A percentile compares a stretch with the other conserved stretches of the same genome.
Evolutionary conservation across 768 basidiomycete genomes (phyloP).

Genomic region (Amanita phalloides): DNA sequence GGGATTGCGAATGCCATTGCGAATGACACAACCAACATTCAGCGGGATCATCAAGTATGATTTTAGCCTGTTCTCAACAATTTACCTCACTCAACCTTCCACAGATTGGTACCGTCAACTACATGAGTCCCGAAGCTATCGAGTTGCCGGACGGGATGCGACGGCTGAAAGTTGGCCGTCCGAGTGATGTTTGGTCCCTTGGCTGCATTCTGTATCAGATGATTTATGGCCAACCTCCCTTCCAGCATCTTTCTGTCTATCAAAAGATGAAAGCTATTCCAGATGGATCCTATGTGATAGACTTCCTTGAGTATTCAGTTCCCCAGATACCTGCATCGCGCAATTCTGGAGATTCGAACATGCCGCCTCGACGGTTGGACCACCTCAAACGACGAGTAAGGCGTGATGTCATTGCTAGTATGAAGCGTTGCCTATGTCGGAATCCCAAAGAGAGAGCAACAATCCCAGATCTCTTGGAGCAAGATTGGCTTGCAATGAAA

Average conservation of each 20-base stretch:
- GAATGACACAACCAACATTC: slow-evolving; percentile 97
- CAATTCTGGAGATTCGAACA: slow-evolving; percentile 17
- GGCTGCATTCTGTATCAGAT: slow-evolving; percentile 98
- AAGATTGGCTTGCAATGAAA: slow-evolving; percentile 67
- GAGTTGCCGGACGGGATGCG: slow-evolving; percentile 81
- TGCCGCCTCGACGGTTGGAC: slow-evolving; percentile 48
- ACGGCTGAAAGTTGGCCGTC: slow-evolving; percentile 87
- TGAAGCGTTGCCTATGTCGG: slow-evolving; percentile 73
- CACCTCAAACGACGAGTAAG: slow-evolving; percentile 66
- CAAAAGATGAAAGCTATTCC: slow-evolving; percentile 95
- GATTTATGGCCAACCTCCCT: slow-evolving; percentile 92
- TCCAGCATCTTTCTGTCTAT: slow-evolving; percentile 71
- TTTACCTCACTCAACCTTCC: slow-evolving; percentile 5
- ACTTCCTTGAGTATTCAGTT: slow-evolving; percentile 65
- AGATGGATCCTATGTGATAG: slow-evolving; percentile 62
- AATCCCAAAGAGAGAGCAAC: slow-evolving; percentile 77
- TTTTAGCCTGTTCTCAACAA: slow-evolving; percentile 3
- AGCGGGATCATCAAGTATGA: slow-evolving; percentile 83
- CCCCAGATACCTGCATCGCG: slow-evolving; percentile 36
- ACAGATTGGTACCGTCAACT: slow-evolving; percentile 94
- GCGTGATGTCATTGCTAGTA: slow-evolving; percentile 64
- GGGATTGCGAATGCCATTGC: slow-evolving; percentile 99
- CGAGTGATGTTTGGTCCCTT: slow-evolving; percentile 95
- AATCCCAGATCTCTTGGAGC: slow-evolving; percentile 77
- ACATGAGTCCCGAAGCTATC: slow-evolving; percentile 98